Evolutionary conservation across 2,329 filamentous ascomycete species (phyloP).

Genomic region (Clonostachys rhizophaga): DNA sequence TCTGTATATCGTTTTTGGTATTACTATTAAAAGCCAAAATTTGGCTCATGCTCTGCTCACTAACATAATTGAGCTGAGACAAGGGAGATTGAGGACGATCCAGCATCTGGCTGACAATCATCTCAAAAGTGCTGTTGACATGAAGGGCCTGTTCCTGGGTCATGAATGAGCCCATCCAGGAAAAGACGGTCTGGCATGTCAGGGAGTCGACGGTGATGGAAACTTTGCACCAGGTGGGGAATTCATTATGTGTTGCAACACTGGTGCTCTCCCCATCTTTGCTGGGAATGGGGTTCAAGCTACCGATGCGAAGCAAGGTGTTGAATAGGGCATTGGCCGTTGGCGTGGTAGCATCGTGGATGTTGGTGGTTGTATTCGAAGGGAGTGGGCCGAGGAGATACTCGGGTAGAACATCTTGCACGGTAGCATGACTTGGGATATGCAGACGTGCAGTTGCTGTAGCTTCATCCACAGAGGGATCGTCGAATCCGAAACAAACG

Average conservation of each 20-base stretch:
- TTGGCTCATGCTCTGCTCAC: slow-evolving; percentile 43
- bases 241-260: neutral
- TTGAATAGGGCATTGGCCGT: too few species aligned
- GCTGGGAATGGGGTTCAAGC: slow-evolving; percentile 23
- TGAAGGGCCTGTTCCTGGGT: slow-evolving; percentile 33
- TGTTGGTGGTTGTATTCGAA: slow-evolving; percentile 8
- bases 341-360: slow-evolving; percentile 35
- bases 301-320: too few species aligned
- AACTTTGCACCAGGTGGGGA: slow-evolving; percentile 9
- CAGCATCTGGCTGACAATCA: slow-evolving; percentile 36
- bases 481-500: slow-evolving; percentile 9
- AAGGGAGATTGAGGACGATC: slow-evolving; percentile 28
- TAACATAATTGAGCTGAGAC: slow-evolving; percentile 40
- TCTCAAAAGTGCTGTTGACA: slow-evolving; percentile 42
- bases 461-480: neutral
- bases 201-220: slow-evolving; percentile 9
- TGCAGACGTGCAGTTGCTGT: neutral
- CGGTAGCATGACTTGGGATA: too few species aligned
- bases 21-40: slow-evolving; percentile 23
- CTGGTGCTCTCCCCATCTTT: slow-evolving; percentile 9
- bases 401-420: slow-evolving; percentile 1
- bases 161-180: slow-evolving; percentile 30
- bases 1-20: slow-evolving; percentile 15
- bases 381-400: neutral
- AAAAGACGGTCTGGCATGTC: slow-evolving; percentile 12